phyloP scores from a whole-genome alignment of 768 basidiomycete species.

The Pholiota conissans region DNA sequence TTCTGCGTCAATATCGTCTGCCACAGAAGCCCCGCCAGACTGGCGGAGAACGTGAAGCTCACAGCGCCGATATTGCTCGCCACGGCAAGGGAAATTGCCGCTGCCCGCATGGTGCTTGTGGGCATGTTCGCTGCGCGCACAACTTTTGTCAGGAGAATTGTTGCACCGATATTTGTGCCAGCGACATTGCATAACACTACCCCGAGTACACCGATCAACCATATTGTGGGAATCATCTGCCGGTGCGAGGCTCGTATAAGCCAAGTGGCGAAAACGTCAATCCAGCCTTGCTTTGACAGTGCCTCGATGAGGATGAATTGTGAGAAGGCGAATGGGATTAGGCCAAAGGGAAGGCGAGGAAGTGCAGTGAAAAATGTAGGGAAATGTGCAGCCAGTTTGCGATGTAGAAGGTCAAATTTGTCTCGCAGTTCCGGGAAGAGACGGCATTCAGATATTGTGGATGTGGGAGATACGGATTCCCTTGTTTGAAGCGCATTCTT shows the following conservation, averaged over 20 bases:
- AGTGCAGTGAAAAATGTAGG: conserved; percentile 71
- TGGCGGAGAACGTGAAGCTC: conserved; percentile 85
- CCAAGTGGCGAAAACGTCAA: conserved; percentile 77
- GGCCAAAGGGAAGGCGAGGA: conserved; percentile 72
- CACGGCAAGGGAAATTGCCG: conserved; percentile 75
- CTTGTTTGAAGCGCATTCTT: background rate
- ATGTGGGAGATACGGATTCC: conserved; percentile 3
- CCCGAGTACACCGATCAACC: conserved; percentile 69
- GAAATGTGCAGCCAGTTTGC: conserved; percentile 39
- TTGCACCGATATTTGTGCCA: conserved; percentile 91
- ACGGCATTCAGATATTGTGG: conserved; percentile 1
- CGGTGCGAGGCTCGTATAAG: conserved; percentile 43
- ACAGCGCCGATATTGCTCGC: conserved; percentile 92
- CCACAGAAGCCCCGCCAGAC: conserved; percentile 90
- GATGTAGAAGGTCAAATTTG: conserved; percentile 15
- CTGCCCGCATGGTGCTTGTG: conserved; percentile 43
- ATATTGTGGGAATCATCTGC: conserved; percentile 52
- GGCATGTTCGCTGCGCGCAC: conserved; percentile 48
- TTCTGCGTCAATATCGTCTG: conserved; percentile 71
- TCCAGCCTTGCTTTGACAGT: conserved; percentile 84
- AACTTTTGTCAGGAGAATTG: conserved; percentile 84
- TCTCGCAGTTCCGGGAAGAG: conserved; percentile 21
- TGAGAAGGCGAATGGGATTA: conserved; percentile 90
- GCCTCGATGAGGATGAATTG: conserved; percentile 94
- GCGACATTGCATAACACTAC: conserved; percentile 79